Conservation (phyloP, 768 basidiomycete genomes). For the Dacryopinax primogenitus region DNA sequence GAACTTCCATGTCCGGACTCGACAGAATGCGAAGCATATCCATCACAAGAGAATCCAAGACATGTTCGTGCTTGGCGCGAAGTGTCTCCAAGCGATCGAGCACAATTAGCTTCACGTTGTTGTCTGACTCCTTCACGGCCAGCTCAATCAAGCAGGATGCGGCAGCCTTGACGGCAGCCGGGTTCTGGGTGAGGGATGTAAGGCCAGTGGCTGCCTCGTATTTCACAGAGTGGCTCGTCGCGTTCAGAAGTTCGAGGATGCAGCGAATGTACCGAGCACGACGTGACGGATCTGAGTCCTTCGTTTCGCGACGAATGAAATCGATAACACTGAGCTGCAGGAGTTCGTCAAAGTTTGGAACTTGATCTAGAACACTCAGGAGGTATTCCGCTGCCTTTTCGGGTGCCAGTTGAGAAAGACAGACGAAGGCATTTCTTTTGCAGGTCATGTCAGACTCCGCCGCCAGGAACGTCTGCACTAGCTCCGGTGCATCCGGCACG, state of each 20-base stretch:
- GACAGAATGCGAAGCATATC: constrained; percentile 78
- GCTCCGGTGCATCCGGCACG: constrained; percentile 90
- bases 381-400: constrained; percentile 87
- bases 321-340: constrained; percentile 95
- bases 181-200: constrained; percentile 86
- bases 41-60: constrained; percentile 86
- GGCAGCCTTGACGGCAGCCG: constrained; percentile 91
- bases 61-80: constrained; percentile 70
- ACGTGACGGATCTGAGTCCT: constrained; percentile 42
- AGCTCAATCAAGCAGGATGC: constrained; percentile 79
- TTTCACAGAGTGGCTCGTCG: constrained; percentile 83
- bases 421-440: constrained; percentile 94
- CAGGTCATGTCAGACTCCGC: constrained; percentile 94
- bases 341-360: constrained; percentile 72
- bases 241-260: constrained; percentile 84
- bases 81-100: constrained; percentile 78
- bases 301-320: constrained; percentile 79
- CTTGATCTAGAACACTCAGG: constrained; percentile 68
- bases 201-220: constrained; percentile 95
- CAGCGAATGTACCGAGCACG: constrained; percentile 74
- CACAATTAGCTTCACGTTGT: constrained; percentile 97
- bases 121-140: constrained; percentile 90
- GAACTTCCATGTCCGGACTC: constrained; percentile 92
- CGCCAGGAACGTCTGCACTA: constrained; percentile 89
- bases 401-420: constrained; percentile 73